Evolutionary conservation across 139 green algal genomes (phyloP), one percentile per base, ranked within the genome.

Genomic region (Chlorella vulgaris): DNA sequence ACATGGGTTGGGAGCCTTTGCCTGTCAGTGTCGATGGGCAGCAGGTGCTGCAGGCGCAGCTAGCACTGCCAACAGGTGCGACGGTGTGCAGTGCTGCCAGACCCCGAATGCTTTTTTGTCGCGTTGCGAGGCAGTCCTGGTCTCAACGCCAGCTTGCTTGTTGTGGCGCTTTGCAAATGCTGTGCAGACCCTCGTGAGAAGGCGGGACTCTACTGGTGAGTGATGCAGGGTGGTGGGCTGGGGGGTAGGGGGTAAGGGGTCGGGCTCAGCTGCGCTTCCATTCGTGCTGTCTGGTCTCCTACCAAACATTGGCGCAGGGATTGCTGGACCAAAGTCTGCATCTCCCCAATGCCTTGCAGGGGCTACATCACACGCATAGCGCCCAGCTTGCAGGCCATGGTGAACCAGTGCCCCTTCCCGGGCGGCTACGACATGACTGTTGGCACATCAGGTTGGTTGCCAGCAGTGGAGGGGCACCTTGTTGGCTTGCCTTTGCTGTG

Each of bases 351-450:
- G n/a, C n/a, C n/a, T n/a, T n/a, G n/a, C n/a, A n/a, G n/a, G 95
- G 95, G 95, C 53, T 98, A 96, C 88, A 85, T 83, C 35, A 89
- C 92, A 28, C 88, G 95, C n/a, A 62, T 98, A 0, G 93, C 92
- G 0, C 66, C 78, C 42, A 89, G 85, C 26, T 74, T 98, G 21
- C 58, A 76, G 24, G 88, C 83, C 5, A 86, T 93, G 26, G 61
- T 97, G 36, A 71, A 85, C 18, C 89, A 89, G 8, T 88, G 86
- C 47, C 89, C 53, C 42, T 94, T 88, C 55, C 33, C 78, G 58
- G 89, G 79, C 0, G 87, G 83, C 2, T 97, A 97, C 76, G 94
- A 97, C 84, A 83, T 97, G 7, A 89, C 81, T 7, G 70, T 97
- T 7, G 91, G 93, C 61, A 93, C 90, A 10, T 92, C 84, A 28